Evolutionary conservation across 1,139 yeast genomes (phyloP), one percentile per base, ranked within the genome.

Genomic region (Sugiyamaella sp.): DNA sequence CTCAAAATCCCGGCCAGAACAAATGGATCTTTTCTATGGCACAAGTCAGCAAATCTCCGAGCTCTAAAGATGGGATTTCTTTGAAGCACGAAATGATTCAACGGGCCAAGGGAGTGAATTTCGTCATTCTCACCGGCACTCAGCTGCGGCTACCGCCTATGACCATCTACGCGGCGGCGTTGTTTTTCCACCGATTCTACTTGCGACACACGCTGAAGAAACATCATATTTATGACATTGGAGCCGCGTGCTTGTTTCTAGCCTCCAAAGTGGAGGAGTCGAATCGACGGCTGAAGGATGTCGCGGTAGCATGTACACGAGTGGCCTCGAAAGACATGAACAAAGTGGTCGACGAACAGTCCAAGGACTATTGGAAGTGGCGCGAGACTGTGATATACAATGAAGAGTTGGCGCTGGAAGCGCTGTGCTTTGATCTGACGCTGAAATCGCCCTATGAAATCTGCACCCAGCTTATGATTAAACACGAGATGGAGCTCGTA

Each of bases 241-340:
- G 76, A 0, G 82, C 80, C 0, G 74, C 82, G 1, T 68, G 78
- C 32, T 60, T 80, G 27, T 79, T 80, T 60, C 66, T 80, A 22
- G 82, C 83, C 1, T 74, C 80, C 51, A 80, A 80, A 56, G 73
- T 78, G 6, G 82, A 79, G 53, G 84, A 80, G 55, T 71, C 79
- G 22, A 73, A 76, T 46, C 70, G 84, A 35, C 68, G 74, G 48
- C 63, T 80, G 24, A 64, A 74, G 45, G 82, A 79, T 53, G 72
- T 80, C 2, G 79, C 78, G 12, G 68, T 74, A 22, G 72, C 74
- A 3, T 75, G 80, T 59, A 77, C 80, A 2, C 71, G 72, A 50
- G 71, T 74, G 8, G 81, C 82, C 0, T 73, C 73, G 29, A 77
- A 76, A 58, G 69, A 75, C 51, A 70, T 70, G 25, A 64, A 68